Evolutionary conservation across 192 early-diverging fungal genomes (phyloP).

Genomic region (Rhizophagus prolifer): DNA sequence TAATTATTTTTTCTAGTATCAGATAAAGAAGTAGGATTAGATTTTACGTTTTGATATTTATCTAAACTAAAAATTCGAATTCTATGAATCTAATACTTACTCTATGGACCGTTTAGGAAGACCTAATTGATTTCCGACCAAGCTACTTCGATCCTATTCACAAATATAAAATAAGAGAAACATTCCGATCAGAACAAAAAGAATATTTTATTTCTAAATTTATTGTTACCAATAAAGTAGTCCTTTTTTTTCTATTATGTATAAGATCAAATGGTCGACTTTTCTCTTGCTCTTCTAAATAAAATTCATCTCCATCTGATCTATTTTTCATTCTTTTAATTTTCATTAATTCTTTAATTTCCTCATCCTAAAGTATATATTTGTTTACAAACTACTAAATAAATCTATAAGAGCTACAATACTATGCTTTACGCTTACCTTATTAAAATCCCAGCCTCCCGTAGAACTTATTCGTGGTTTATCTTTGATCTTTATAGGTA

Average conservation of each 20-base stretch:
- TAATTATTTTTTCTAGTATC: background rate
- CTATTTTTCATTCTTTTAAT: background rate
- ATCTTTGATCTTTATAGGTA: background rate
- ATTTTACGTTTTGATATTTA: background rate
- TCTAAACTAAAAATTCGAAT: background rate
- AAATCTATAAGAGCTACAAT: background rate
- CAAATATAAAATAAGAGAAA: background rate
- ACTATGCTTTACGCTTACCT: background rate
- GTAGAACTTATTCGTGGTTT: background rate
- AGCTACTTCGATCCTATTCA: constrained; percentile 8
- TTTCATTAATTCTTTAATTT: background rate
- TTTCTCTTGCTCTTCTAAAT: background rate
- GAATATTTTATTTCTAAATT: background rate
- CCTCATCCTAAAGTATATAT: background rate
- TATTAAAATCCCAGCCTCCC: background rate
- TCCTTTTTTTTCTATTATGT: background rate
- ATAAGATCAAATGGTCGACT: too few species aligned
- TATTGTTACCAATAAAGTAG: background rate
- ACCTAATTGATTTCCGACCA: background rate
- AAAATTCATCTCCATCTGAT: background rate
- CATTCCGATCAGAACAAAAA: background rate
- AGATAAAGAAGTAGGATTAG: background rate
- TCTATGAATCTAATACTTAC: background rate
- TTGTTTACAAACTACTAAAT: background rate
- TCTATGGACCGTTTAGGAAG: background rate